Conservation (phyloP, 2,329 filamentous ascomycete genomes). For the Aspergillus japonicus region DNA sequence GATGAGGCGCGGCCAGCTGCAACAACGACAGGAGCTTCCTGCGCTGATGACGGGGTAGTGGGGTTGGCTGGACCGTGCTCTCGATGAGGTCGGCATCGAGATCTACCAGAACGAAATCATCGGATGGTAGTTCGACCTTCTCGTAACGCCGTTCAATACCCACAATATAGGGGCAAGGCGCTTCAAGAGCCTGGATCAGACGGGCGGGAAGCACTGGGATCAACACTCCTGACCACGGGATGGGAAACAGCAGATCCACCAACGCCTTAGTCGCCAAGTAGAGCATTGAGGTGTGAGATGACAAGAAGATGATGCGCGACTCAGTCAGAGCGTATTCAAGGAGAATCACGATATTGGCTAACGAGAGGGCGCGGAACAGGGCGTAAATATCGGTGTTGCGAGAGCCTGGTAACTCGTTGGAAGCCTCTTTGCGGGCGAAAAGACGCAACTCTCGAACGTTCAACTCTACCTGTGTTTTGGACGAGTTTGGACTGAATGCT, state of each 20-base stretch:
- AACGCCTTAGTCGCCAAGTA: constrained; percentile 90
- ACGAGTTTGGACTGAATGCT: constrained; percentile 85
- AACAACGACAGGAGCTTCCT: constrained; percentile 85
- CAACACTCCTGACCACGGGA: constrained; percentile 91
- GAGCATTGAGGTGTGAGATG: constrained; percentile 93
- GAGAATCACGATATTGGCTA: constrained; percentile 87
- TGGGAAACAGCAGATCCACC: constrained; percentile 78
- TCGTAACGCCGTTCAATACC: constrained; percentile 87
- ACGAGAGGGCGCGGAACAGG: constrained; percentile 82
- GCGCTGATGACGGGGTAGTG: constrained; percentile 82
- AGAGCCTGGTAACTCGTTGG: constrained; percentile 89
- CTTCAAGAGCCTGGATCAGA: constrained; percentile 85
- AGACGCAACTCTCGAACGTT: constrained; percentile 84
- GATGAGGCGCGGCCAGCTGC: constrained; percentile 86
- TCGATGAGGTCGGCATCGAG: constrained; percentile 89
- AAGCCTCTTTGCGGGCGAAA: constrained; percentile 88
- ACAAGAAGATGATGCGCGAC: constrained; percentile 92
- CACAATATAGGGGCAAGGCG: constrained; percentile 94
- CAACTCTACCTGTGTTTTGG: constrained; percentile 93
- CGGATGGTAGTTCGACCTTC: constrained; percentile 68
- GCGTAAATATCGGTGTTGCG: constrained; percentile 90
- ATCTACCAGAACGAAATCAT: constrained; percentile 94
- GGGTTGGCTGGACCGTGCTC: constrained; percentile 72
- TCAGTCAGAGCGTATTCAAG: constrained; percentile 93
- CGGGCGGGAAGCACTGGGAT: constrained; percentile 88